Base-by-base conservation (phyloP, 805 yeast genomes). In the Sugiyamaella boreocaroliniensis region DNA sequence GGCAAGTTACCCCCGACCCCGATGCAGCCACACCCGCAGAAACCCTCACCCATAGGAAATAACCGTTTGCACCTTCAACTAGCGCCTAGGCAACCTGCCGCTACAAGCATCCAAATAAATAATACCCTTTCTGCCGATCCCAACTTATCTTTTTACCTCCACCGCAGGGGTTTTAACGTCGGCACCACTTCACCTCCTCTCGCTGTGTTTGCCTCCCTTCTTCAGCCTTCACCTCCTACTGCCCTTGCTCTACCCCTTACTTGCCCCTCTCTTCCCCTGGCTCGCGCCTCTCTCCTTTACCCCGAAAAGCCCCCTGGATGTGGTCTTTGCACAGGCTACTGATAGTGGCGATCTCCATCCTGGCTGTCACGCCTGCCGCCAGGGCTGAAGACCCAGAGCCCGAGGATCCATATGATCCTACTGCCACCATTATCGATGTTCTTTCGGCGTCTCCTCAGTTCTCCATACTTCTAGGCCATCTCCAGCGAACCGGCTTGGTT, bases 401-500 rank as follows among this genome's bases (percentile, higher is more conserved):
- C 19, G 37, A 22, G 26, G 26, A 22, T 14, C 37, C 37, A 14
- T 32, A 29, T 18, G 29, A 19, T 16, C 54, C 58, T 11, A 45
- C 58, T 14, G 45, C 53, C 18, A 58, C 65, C 7, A 61, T 88
- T 6, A 72, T 88, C 4, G 95, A 88, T 64, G 64, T 86, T 2
- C 71, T 88, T 41, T 86, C 95, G 0, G 67, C 79, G 7, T 79
- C 83, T 58, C 83, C 79, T 0, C 82, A 85, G 63, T 89, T 80
- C 68, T 80, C 88, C 42, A 75, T 74, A 42, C 82, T 86, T 53
- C 68, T 86, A 42, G 70, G 82, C 49, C 68, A 78, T 18, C 56
- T 88, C 1, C 96, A 87, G 63, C 67, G 76, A 50, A 73, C 75
- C 49, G 89, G 83, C 12, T 67, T 83, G 48, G 72, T 88, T 1